Evolutionary conservation across 306 rosid genomes (phyloP).

Genomic region (Acmispon strigosus): DNA sequence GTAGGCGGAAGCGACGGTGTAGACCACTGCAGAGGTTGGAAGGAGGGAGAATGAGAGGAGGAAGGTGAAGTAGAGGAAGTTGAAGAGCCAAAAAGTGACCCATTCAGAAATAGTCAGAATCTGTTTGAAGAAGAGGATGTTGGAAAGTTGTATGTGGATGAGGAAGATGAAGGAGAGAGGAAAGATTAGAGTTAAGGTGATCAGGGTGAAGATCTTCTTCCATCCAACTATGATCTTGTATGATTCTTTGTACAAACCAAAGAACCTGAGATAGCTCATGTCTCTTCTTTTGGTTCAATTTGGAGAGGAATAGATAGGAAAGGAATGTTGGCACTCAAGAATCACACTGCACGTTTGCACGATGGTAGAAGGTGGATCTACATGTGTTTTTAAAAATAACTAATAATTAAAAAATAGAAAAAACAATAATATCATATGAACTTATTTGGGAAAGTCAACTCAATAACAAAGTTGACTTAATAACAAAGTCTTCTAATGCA

Average conservation of each 20-base stretch:
- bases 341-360: no score
- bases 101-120: conserved; percentile 34
- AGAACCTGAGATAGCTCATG: conserved; percentile 24
- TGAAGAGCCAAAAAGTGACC: conserved; percentile 34
- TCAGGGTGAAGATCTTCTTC: conserved; percentile 51
- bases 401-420: no score
- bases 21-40: conserved; percentile 61
- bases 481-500: no score
- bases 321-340: no score
- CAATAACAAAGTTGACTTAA: no score
- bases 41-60: conserved; percentile 18
- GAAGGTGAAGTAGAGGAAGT: conserved; percentile 26
- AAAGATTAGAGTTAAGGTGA: conserved; percentile 51
- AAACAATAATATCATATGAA: no score
- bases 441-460: no score
- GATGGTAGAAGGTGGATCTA: no score
- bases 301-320: no score
- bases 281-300: no score
- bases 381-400: no score
- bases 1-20: conserved; percentile 59
- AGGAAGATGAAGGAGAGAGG: conserved; percentile 60
- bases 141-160: conserved; percentile 39
- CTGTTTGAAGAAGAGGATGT: conserved; percentile 26
- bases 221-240: conserved; percentile 39
- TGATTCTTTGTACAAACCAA: conserved; percentile 53